Evolutionary conservation across 768 basidiomycete genomes (phyloP), one percentile per base, ranked within the genome.

Genomic region (Termitomyces sp.): DNA sequence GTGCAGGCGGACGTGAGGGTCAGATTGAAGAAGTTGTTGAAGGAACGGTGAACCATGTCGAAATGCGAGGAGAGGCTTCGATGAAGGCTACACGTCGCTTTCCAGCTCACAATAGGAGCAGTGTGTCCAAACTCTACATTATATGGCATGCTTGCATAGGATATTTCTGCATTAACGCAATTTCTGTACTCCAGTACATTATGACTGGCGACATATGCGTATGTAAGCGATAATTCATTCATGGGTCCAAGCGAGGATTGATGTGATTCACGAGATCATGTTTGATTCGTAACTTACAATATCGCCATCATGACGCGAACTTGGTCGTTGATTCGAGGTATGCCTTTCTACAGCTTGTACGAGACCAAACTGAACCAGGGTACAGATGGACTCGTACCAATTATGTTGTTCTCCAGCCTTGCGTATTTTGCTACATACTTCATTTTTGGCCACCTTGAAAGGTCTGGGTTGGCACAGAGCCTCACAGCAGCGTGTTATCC

Each of bases 1-100:
- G 75, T 77, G 17, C 65, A 70, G 48, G 69, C 73, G 2, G 70
- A 71, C 44, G 60, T 75, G 15, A 67, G 76, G 58, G 68, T 65
- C 2, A 62, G 65, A 38, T 55, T 77, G 60, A 77, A 73, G 65
- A 73, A 65, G 44, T 60, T 77, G 66, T 66, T 76, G 63, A 75
- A 71, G 67, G 77, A 79, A 64, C 66, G 70, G 62, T 74, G 59
- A 69, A 26, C 26, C 3, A 32, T 46, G 15, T 7, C 50, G 38
- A n/a, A 43, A 15, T 17, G 35, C 12, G 26, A 17, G 24, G 35
- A 49, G 34, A 17, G 15, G 34, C 22, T 24, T 17, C 12, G 24
- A 26, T 38, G 35, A n/a, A 26, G 24, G 17, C 22, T n/a, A 38
- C 17, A 22, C 17, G 12, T 14, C 15, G 17, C 24, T 26, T n/a